Base-by-base conservation (phyloP, 768 basidiomycete species). In the Tephrocybe rancida region DNA sequence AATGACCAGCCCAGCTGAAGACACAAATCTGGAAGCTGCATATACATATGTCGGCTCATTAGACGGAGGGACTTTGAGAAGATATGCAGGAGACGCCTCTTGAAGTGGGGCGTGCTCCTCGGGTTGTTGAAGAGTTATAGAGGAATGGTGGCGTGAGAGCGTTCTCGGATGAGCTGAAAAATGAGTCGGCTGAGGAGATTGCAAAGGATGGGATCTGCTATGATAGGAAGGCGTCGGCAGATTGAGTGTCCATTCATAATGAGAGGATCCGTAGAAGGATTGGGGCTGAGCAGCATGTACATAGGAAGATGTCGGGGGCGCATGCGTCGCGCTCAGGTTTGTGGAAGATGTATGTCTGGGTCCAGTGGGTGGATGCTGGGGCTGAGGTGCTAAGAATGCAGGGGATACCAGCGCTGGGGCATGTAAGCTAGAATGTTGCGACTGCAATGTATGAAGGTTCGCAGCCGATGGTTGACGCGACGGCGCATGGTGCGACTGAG, bases 1-100 rank as follows among this genome's bases (percentile, higher is more conserved):
- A 39, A 57, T 45, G 7, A 56, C 55, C 3, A 60, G 18, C 3
- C 59, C 59, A 1, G 45, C 35, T 4, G 58, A 44, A 11, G 57
- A 39, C n/a, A 34, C 52, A 42, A 43, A 44, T 7, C 52, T 45
- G 1, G 52, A 39, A 1, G 55, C 45, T 24, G 55, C 42, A 25
- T 57, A 57, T 13, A 60, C 44, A 16, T 54, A 51, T 8, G 59
- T 53, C 3, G 51, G 26, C 42, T 29, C 35, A 0, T 41, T 35
- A 13, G 51, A 30, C 3, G 41, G 44, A 3, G 59, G 48, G 0
- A 53, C 30, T 3, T 30, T 42, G 39, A 57, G 35, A 29, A 57
- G 13, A 35, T 29, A 54, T 16, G 43, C 21, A 24, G 52, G n/a
- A 18, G 50, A 24, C 5, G 50, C 5, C 22, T 21, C 3, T 21